Base-by-base conservation (phyloP, 371 early-diverging fungal genomes). In the Mucor irregularis region DNA sequence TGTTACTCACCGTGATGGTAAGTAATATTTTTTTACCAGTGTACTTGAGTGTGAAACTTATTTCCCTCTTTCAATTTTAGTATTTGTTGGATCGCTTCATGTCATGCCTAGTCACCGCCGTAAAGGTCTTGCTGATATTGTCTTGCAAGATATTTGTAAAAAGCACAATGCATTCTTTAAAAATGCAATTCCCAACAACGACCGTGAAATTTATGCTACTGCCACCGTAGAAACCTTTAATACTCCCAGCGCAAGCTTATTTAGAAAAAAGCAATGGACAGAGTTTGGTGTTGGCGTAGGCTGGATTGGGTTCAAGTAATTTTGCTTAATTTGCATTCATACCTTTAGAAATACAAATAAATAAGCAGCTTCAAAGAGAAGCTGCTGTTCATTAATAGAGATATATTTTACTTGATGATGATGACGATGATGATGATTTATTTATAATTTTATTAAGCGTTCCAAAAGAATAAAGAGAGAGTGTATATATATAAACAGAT, bases 1-100 rank as follows among this genome's bases (percentile, higher is more conserved):
- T 0, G 35, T 58, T 44, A 58, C 58, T 2, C 58, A 58, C 24
- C 22, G 52, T 29, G 50, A 58, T 10, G 29, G 58, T 58, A 51
- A 58, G 30, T 49, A 13, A 48, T 31, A 42, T 3, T 28, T 19
- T 14, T 5, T 21, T 21, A 39, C 39, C 8, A 42, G 24, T 25
- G n/a, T n/a, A n/a, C n/a, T n/a, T 4, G 14, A 9, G 7, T 6
- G 10, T 10, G 11, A 40, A 22, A 4, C 13, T 0, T 11, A 42
- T 13, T 24, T 6, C 13, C 11, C n/a, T 3, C 4, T 44, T 6
- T 44, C 14, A n/a, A n/a, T n/a, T n/a, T 8, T 38, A 55, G 58
- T 58, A 11, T 35, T 3, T 29, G 46, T 58, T n/a, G 58, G 58
- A 8, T 43, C 51, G 21, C 37, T 58, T 22, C 51, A 58, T 50